Percentiles rank a stretch among this genome's conserved stretches.
Conservation (phyloP, 2,329 filamentous ascomycete genomes). For the Emmonsia crescens region DNA sequence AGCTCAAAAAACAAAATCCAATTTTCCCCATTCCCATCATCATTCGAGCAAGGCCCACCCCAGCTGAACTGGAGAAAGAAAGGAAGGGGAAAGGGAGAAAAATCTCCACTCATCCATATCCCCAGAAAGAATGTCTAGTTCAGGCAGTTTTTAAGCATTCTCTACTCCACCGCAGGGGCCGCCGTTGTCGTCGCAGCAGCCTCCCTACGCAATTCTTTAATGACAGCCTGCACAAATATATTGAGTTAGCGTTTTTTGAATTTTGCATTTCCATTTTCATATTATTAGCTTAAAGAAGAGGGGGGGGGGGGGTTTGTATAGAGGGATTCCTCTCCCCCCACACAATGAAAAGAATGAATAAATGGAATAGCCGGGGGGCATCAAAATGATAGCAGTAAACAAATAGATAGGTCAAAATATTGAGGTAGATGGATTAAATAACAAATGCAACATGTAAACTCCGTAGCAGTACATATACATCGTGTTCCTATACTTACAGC, state of each 20-base stretch:
- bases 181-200: constrained; percentile 15
- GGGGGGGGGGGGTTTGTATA: neutral
- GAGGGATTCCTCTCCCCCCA: no score
- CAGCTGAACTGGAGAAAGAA: no score
- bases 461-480: neutral
- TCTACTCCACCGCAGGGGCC: neutral
- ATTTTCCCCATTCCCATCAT: no score
- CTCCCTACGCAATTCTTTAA: constrained; percentile 37
- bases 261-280: neutral
- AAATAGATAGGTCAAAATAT: no score
- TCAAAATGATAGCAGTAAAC: no score
- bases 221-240: constrained; percentile 28
- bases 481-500: constrained; percentile 51
- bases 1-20: no score
- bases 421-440: no score
- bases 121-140: neutral
- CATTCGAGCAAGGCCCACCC: no score
- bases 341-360: no score
- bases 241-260: neutral
- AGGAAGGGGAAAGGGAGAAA: no score
- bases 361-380: no score
- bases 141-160: no score
- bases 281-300: neutral
- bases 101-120: neutral
- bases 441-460: neutral